Conservation (phyloP, 2,329 filamentous ascomycete genomes). For the Exserohilum rostratum region DNA sequence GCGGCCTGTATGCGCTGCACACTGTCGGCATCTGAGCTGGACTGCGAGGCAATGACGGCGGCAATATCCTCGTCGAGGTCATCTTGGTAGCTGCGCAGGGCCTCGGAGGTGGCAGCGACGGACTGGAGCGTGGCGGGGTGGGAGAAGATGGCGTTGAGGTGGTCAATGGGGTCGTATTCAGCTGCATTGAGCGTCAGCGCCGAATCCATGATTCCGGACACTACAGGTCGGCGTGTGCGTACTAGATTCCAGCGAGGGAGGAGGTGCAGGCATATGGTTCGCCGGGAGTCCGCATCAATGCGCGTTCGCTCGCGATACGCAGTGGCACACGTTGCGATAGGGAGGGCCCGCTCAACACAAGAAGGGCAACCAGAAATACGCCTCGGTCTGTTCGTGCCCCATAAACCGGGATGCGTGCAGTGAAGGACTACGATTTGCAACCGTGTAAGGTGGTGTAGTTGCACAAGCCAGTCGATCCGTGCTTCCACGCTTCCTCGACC, state of each 20-base stretch:
- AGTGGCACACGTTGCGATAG: constrained; percentile 18
- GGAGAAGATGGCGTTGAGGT: constrained; percentile 92
- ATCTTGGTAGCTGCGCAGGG: constrained; percentile 77
- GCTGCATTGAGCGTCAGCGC: constrained; percentile 54
- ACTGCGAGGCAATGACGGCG: constrained; percentile 74
- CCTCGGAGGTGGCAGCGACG: constrained; percentile 73
- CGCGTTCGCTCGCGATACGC: constrained; percentile 36
- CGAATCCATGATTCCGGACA: constrained; percentile 16
- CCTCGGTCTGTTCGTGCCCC: neutral
- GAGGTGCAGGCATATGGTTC: constrained; percentile 47
- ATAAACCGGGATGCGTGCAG: constrained; percentile 3
- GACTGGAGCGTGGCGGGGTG: constrained; percentile 84
- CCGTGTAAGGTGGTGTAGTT: constrained; percentile 22
- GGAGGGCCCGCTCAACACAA: neutral
- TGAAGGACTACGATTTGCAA: constrained; percentile 11
- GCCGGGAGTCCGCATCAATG: constrained; percentile 45
- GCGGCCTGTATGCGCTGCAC: constrained; percentile 90
- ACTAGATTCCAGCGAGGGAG: constrained; percentile 49
- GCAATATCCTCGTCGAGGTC: constrained; percentile 80
- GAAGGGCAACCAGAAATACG: neutral
- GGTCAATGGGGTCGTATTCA: constrained; percentile 90
- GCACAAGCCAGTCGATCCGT: constrained; percentile 2
- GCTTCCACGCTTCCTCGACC: constrained; percentile 9
- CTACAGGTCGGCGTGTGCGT: constrained; percentile 19
- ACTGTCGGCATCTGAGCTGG: constrained; percentile 83